A percentile compares a stretch with the other conserved stretches of the same genome.
Evolutionary conservation across 495 filamentous ascomycete genomes (phyloP).

Genomic region (Penicillium paxilli): DNA sequence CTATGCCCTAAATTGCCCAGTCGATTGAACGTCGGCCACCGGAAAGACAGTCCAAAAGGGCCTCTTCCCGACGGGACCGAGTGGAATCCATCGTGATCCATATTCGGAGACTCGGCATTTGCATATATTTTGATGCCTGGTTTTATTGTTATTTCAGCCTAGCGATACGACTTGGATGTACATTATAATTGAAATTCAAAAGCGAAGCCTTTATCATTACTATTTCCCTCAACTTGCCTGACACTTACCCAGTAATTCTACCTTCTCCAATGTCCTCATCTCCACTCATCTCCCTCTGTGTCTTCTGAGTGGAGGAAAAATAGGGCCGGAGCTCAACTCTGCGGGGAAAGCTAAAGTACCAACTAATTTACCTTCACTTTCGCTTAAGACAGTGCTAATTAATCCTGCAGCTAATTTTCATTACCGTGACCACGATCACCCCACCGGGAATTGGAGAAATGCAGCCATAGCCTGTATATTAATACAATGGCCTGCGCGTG

Average conservation of each 20-base stretch:
- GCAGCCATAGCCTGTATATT: neutral
- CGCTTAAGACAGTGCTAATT: conserved; percentile 6
- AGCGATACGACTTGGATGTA: conserved; percentile 10
- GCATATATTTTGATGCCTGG: conserved; percentile 3
- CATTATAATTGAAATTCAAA: conserved; percentile 11
- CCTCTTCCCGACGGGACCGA: neutral
- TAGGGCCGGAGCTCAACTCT: neutral
- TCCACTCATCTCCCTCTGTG: neutral
- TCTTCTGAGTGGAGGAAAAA: conserved; percentile 28
- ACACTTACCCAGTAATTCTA: too few species aligned
- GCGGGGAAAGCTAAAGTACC: conserved; percentile 3
- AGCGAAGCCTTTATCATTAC: neutral
- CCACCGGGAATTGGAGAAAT: neutral
- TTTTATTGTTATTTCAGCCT: neutral
- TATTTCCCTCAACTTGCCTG: neutral
- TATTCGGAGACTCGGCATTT: neutral
- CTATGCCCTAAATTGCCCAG: neutral
- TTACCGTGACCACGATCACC: neutral
- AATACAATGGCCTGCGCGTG: neutral
- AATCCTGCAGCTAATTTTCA: neutral
- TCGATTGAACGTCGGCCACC: neutral
- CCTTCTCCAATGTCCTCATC: too few species aligned
- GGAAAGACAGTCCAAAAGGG: neutral
- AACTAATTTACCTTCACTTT: conserved; percentile 1
- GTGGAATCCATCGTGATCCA: neutral